Evolutionary conservation across 257 asterid species (phyloP), one percentile per base, ranked within the genome.

Genomic region (Capsicum rhomboideum): DNA sequence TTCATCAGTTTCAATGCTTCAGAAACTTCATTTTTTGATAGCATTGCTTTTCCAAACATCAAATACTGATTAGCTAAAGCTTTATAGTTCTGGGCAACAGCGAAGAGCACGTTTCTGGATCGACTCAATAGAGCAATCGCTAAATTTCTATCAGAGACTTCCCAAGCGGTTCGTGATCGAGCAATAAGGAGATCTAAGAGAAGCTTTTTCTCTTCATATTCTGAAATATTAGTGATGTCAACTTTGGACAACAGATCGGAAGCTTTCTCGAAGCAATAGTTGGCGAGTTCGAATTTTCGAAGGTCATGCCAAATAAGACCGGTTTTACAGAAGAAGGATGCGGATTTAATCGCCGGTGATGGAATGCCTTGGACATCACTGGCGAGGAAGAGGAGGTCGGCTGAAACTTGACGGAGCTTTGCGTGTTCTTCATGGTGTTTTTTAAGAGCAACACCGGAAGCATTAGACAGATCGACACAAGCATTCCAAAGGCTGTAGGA

Each of bases 401-500:
- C 93, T 34, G 98, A 93, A 77, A 91, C 85, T 79, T 93, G 98
- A 61, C 99, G 98, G 86, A 97, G 97, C 82, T 88, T 93, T 26
- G 96, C 98, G 85, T 92, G 96, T 82, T 93, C 97, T 55, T 89
- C 97, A 14, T 90, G 78, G 56, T 86, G 86, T 71, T 87, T 91
- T 66, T 66, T 54, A 56, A 52, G 50, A 21, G 92, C 90, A 6
- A 9, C 40, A 6, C 12, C 26, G 37, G 16, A 10, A 49, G 94
- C 92, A 86, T 95, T 97, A 75, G 97, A 90, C 69, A 94, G 89
- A 85, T 97, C 99, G 81, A 97, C 98, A 69, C 97, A 93, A 42
- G 93, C 87, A 86, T 97, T 97, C 99, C 99, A 97, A 77, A 97
- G 92, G 86, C 99, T 97, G 90, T 95, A 97, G 85, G 95, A 90